Conservation (phyloP, 176 grass and related monocot genomes). For the Oryza rufipogon region DNA sequence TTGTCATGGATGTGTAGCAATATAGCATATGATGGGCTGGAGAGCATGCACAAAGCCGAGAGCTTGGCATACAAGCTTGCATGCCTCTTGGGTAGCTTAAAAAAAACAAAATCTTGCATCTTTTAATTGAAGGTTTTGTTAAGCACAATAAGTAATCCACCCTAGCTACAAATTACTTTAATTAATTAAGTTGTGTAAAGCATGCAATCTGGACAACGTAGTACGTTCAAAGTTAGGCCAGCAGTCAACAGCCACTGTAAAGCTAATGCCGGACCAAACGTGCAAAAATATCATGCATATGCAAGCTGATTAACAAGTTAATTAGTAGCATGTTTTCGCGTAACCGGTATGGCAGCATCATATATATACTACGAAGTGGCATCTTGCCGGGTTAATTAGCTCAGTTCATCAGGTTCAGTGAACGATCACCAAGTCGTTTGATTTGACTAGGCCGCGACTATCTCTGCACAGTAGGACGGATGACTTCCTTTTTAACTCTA, state of each 20-base stretch:
- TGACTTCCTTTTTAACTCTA: conserved; percentile 2
- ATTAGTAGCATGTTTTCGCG: conserved; percentile 16
- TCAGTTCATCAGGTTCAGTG: conserved; percentile 43
- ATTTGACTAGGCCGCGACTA: conserved; percentile 37
- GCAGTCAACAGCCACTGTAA: conserved; percentile 40
- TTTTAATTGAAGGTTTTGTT: conserved; percentile 13
- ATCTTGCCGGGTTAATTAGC: not conserved
- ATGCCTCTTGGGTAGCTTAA: not conserved
- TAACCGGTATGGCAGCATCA: not conserved
- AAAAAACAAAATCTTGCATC: not conserved
- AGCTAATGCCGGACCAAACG: not conserved
- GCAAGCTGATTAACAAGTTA: not conserved
- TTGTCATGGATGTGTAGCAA: too few relatives aligned
- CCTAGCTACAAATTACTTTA: not conserved
- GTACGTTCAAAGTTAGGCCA: conserved; percentile 42
- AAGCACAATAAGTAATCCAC: not conserved
- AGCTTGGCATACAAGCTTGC: conserved; percentile 15
- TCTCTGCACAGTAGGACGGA: not conserved
- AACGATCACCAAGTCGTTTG: conserved; percentile 1
- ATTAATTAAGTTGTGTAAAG: not conserved
- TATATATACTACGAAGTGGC: not conserved
- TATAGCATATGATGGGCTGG: not conserved
- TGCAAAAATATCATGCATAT: conserved; percentile 19
- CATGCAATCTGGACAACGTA: not conserved
- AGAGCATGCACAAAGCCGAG: not conserved